Evolutionary conservation across 352 stramenopile species (phyloP).

Genomic region (Pythium myriotylum): DNA sequence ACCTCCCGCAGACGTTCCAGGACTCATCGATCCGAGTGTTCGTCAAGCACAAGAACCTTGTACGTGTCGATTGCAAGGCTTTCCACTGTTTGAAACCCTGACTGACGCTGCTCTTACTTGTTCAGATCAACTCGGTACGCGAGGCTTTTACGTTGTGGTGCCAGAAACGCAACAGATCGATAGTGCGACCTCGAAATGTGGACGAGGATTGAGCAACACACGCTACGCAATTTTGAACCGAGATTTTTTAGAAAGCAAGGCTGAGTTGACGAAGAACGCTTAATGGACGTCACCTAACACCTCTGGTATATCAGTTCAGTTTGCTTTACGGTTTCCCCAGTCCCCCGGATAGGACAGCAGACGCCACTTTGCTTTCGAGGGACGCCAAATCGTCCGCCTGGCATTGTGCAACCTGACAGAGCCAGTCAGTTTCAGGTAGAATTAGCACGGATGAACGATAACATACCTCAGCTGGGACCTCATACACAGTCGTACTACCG

Average conservation of each 20-base stretch:
- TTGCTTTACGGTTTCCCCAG: slow-evolving; percentile 46
- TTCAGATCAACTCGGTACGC: slow-evolving; percentile 27
- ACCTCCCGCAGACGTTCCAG: slow-evolving; percentile 65
- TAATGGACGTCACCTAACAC: neutral
- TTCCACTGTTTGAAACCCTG: neutral
- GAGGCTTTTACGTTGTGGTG: slow-evolving; percentile 34
- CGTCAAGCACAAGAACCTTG: slow-evolving; percentile 59
- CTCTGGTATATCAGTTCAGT: neutral
- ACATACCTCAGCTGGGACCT: slow-evolving; percentile 76
- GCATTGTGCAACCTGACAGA: slow-evolving; percentile 59
- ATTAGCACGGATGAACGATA: no score
- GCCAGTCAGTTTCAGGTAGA: neutral
- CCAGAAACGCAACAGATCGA: slow-evolving; percentile 19
- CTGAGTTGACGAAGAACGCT: no score
- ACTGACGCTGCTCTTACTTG: neutral
- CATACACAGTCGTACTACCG: slow-evolving; percentile 75
- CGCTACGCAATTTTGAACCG: slow-evolving; percentile 1
- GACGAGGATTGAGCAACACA: slow-evolving; percentile 5
- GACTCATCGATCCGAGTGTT: slow-evolving; percentile 75
- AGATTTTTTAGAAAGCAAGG: no score
- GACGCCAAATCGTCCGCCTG: slow-evolving; percentile 61
- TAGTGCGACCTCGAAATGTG: slow-evolving; percentile 16
- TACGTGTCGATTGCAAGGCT: slow-evolving; percentile 26
- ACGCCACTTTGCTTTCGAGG: slow-evolving; percentile 70
- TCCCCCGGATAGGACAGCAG: slow-evolving; percentile 43